Conservation (phyloP, 257 asterid genomes). For the Catharanthus roseus region DNA sequence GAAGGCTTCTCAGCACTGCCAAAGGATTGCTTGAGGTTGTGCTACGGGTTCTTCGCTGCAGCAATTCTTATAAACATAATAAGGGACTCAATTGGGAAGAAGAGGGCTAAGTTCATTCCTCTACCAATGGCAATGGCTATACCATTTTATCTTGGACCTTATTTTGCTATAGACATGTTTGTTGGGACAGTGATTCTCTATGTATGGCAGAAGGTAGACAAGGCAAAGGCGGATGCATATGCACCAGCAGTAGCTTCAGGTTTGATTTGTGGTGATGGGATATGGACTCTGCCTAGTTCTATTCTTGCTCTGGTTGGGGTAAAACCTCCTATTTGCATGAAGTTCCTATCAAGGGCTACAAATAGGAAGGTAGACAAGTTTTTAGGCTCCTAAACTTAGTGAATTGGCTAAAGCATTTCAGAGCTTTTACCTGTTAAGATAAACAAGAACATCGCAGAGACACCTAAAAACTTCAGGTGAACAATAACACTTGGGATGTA, state of each 20-base stretch:
- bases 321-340: constrained; percentile 67
- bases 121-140: constrained; percentile 81
- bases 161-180: constrained; percentile 64
- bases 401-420: background rate
- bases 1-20: constrained; percentile 66
- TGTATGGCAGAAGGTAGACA: constrained; percentile 47
- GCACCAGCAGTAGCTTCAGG: constrained; percentile 69
- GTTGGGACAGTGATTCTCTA: constrained; percentile 54
- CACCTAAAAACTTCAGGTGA: background rate
- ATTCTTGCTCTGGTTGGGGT: constrained; percentile 53
- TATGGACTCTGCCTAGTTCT: constrained; percentile 55
- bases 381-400: constrained; percentile 9
- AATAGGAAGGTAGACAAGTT: constrained; percentile 33
- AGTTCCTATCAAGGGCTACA: constrained; percentile 43
- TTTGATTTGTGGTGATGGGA: constrained; percentile 59
- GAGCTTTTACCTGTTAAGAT: background rate
- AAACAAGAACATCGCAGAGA: background rate
- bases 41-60: constrained; percentile 50
- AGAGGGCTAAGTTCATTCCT: constrained; percentile 43
- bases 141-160: constrained; percentile 56
- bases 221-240: constrained; percentile 51
- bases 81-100: constrained; percentile 47
- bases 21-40: constrained; percentile 43
- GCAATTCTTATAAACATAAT: constrained; percentile 45
- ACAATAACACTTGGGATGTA: background rate